Conservation (phyloP, 129 eudicot species). For the Cynara cardunculus region DNA sequence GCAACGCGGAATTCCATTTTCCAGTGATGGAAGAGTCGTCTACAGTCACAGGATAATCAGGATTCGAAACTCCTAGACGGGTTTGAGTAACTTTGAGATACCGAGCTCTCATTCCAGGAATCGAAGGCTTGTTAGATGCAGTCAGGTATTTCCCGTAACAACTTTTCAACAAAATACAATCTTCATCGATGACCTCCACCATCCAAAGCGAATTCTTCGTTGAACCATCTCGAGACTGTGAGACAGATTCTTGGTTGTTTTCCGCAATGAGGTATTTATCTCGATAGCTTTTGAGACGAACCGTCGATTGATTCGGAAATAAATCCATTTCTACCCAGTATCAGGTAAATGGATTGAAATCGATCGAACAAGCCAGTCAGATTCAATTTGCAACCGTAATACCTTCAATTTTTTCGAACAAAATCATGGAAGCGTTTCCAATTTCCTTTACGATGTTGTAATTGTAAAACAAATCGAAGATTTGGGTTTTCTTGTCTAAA, state of each 20-base stretch:
- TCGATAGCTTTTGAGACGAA: constrained; percentile 37
- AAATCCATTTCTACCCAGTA: constrained; percentile 30
- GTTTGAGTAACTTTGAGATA: constrained; percentile 39
- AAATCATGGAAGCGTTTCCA: not conserved
- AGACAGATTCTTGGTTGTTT: constrained; percentile 40
- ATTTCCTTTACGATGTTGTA: not conserved
- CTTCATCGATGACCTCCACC: constrained; percentile 36
- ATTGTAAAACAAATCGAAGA: not conserved
- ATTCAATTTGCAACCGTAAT: not conserved
- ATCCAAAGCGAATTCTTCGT: constrained; percentile 41
- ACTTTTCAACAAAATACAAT: constrained; percentile 39
- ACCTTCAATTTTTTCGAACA: not conserved
- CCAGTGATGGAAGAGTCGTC: constrained; percentile 26
- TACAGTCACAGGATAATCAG: not conserved
- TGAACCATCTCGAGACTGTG: constrained; percentile 40
- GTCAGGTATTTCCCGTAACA: constrained; percentile 56
- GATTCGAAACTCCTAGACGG: constrained; percentile 11
- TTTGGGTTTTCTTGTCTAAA: not conserved
- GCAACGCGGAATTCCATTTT: constrained; percentile 30
- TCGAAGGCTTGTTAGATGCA: constrained; percentile 44
- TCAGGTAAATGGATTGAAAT: not conserved
- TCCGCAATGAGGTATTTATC: constrained; percentile 48
- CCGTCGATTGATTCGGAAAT: constrained; percentile 27
- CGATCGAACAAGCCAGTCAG: not conserved
- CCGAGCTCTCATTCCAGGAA: constrained; percentile 41